Evolutionary conservation across 2,329 filamentous ascomycete species (phyloP).

Genomic region (Myotisia sp.): DNA sequence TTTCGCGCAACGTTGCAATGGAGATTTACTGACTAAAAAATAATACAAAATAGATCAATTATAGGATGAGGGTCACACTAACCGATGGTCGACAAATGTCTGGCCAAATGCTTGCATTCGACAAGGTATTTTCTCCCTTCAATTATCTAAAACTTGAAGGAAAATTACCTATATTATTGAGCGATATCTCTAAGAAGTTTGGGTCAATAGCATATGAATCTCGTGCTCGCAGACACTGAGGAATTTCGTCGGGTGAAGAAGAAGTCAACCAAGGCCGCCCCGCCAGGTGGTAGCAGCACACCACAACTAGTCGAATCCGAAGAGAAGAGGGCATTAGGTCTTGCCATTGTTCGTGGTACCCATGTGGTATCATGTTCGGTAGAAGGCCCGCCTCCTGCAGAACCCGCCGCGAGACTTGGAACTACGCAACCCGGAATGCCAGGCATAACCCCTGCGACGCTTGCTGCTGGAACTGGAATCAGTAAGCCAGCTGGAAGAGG

Average conservation of each 20-base stretch:
- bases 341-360: conserved; percentile 87
- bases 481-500: conserved; percentile 83
- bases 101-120: conserved; percentile 95
- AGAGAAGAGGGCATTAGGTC: conserved; percentile 91
- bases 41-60: conserved; percentile 86
- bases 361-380: conserved; percentile 91
- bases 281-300: conserved; percentile 35
- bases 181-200: no score
- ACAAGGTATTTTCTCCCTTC: no score
- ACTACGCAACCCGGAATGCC: conserved; percentile 55
- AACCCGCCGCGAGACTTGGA: conserved; percentile 79
- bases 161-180: no score
- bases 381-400: conserved; percentile 86
- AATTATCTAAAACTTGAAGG: neutral
- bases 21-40: no score
- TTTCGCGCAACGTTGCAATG: neutral
- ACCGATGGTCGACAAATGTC: conserved; percentile 93
- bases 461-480: conserved; percentile 76
- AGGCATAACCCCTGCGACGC: conserved; percentile 44
- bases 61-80: conserved; percentile 93
- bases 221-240: conserved; percentile 96
- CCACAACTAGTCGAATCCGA: conserved; percentile 67
- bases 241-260: conserved; percentile 87
- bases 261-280: conserved; percentile 59
- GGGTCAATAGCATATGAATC: conserved; percentile 83